phyloP scores from a whole-genome alignment of 805 yeast species.

The Cyberlindnera americana region DNA sequence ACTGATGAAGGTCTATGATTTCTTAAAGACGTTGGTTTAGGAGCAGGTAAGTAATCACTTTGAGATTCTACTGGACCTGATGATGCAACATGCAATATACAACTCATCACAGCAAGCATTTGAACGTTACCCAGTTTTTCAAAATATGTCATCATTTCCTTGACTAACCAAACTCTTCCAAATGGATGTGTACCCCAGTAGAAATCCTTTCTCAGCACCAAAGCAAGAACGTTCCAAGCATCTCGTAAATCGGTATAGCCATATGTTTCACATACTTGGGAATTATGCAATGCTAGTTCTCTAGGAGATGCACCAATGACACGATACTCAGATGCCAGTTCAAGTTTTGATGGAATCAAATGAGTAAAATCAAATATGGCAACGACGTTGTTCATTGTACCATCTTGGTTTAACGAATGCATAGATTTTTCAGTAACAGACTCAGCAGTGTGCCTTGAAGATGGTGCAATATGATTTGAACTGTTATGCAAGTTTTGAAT shows the following conservation, averaged over 20 bases:
- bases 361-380: conserved; percentile 61
- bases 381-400: conserved; percentile 43
- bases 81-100: conserved; percentile 43
- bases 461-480: neutral
- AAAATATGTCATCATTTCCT: conserved; percentile 58
- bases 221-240: conserved; percentile 65
- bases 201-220: conserved; percentile 37
- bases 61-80: conserved; percentile 7
- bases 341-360: conserved; percentile 71
- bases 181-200: conserved; percentile 83
- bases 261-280: conserved; percentile 60
- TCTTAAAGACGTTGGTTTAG: conserved; percentile 9
- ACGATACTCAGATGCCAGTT: conserved; percentile 63
- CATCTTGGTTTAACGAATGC: conserved; percentile 7
- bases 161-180: conserved; percentile 65
- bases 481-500: conserved; percentile 19
- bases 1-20: conserved; percentile 17
- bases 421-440: conserved; percentile 23
- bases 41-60: conserved; percentile 5
- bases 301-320: conserved; percentile 63
- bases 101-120: conserved; percentile 86
- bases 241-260: conserved; percentile 63
- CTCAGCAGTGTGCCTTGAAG: conserved; percentile 10
- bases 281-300: conserved; percentile 63
- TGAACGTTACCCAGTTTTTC: conserved; percentile 68